Percentiles rank a stretch among this genome's conserved stretches.
Conservation (phyloP, 305 asterid genomes). For the Fraxinus albicans region DNA sequence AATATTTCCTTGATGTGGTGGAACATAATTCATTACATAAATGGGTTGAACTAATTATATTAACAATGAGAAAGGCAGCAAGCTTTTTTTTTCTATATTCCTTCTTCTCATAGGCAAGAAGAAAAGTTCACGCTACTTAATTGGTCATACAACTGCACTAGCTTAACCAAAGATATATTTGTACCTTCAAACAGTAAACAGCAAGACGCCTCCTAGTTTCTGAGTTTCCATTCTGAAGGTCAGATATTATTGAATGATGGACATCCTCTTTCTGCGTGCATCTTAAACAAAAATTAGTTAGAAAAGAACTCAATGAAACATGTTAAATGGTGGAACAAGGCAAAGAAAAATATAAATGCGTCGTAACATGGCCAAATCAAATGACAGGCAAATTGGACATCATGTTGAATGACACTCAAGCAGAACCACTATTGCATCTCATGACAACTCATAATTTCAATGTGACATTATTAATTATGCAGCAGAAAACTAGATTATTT, state of each 20-base stretch:
- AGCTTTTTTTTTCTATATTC: not conserved
- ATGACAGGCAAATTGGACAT: constrained; percentile 18
- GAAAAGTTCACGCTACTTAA: not conserved
- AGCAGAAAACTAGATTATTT: not conserved
- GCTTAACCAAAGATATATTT: constrained; percentile 20
- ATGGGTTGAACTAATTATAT: not conserved
- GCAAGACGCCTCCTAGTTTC: constrained; percentile 98
- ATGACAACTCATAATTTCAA: not conserved
- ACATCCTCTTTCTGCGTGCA: constrained; percentile 97
- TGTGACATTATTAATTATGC: not conserved
- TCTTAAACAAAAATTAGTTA: constrained; percentile 18
- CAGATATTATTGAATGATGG: constrained; percentile 97
- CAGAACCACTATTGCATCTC: not conserved
- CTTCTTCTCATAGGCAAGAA: constrained; percentile 2
- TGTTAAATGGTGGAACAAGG: constrained; percentile 13
- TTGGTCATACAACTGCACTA: not conserved
- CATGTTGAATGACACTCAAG: constrained; percentile 7
- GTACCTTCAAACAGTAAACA: constrained; percentile 94
- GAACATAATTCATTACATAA: not conserved
- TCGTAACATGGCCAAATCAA: constrained; percentile 16
- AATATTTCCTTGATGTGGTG: not conserved
- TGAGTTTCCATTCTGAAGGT: constrained; percentile 94
- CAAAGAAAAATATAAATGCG: not conserved
- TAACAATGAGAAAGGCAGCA: not conserved
- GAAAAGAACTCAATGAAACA: constrained; percentile 13